Percentiles rank a stretch among this genome's conserved stretches.
Conservation (phyloP, 306 rosid genomes). For the Pueraria montana region DNA sequence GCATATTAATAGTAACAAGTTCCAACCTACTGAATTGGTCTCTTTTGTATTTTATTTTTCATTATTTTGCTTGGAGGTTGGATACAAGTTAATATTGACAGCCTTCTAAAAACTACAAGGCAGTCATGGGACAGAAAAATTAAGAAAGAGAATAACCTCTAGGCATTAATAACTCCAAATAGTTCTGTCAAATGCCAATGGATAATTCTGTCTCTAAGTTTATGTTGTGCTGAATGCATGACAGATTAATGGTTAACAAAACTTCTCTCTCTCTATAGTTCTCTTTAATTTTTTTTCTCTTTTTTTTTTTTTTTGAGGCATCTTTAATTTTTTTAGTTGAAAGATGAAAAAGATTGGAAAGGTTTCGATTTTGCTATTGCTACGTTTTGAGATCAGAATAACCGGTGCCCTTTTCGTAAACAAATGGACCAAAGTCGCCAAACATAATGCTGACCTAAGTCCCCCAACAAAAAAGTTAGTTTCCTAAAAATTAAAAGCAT, state of each 20-base stretch:
- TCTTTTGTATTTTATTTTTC: not conserved
- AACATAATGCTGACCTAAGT: not conserved
- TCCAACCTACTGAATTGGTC: conserved; percentile 13
- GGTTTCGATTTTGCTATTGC: not conserved
- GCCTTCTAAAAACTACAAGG: conserved; percentile 6
- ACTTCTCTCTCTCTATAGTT: not conserved
- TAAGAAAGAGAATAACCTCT: not conserved
- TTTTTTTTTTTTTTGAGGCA: not conserved
- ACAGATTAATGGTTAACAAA: not conserved
- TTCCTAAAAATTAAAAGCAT: not conserved
- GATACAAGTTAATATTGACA: conserved; percentile 6
- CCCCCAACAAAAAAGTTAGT: not conserved
- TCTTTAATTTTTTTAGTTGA: not conserved
- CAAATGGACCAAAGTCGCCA: not conserved
- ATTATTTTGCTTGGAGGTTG: conserved; percentile 21
- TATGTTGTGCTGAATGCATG: conserved; percentile 30
- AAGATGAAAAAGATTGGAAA: not conserved
- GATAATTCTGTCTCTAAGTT: not conserved
- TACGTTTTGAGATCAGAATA: not conserved
- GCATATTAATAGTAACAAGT: conserved; percentile 28
- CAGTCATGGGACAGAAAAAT: conserved; percentile 14
- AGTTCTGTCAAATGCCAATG: conserved; percentile 4
- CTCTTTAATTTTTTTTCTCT: not conserved
- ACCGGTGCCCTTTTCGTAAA: not conserved
- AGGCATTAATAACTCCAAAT: conserved; percentile 6